Evolutionary conservation across 805 yeast species (phyloP).

Genomic region (Lachancea nothofagi): DNA sequence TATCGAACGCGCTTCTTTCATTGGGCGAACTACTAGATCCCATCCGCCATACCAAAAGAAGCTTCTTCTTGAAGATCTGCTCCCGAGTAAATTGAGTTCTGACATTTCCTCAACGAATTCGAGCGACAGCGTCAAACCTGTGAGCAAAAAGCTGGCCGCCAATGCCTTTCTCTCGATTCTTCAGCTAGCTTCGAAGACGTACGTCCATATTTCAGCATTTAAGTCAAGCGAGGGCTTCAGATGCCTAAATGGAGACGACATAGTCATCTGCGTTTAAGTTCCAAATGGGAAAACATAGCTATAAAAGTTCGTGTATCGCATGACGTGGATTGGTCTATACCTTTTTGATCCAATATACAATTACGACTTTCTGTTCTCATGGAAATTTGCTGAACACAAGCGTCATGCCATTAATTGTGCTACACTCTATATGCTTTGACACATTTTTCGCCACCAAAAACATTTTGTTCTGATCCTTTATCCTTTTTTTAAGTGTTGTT

Average conservation of each 20-base stretch:
- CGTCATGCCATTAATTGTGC: neutral
- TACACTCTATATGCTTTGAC: no score
- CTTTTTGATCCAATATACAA: neutral
- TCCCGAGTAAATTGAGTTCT: conserved; percentile 23
- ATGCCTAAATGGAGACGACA: conserved; percentile 18
- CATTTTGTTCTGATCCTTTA: no score
- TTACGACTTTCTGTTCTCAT: no score
- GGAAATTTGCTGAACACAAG: no score
- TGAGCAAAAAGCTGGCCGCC: conserved; percentile 26
- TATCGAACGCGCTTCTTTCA: conserved; percentile 18
- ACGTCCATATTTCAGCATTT: conserved; percentile 10
- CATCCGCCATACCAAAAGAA: conserved; percentile 18
- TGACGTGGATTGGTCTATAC: neutral
- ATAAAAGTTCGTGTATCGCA: neutral
- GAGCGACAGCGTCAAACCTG: conserved; percentile 3
- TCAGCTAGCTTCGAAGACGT: conserved; percentile 25
- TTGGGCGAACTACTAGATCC: conserved; percentile 19
- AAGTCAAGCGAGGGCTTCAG: conserved; percentile 2
- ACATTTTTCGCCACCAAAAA: no score
- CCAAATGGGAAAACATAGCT: neutral
- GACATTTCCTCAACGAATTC: neutral
- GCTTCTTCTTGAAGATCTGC: conserved; percentile 25
- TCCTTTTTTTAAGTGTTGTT: no score
- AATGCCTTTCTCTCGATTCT: conserved; percentile 30
- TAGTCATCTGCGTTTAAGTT: conserved; percentile 14